Percentiles rank a stretch among this genome's conserved stretches.
Evolutionary conservation across 768 basidiomycete genomes (phyloP).

Genomic region (Pulveroboletus ravenelii): DNA sequence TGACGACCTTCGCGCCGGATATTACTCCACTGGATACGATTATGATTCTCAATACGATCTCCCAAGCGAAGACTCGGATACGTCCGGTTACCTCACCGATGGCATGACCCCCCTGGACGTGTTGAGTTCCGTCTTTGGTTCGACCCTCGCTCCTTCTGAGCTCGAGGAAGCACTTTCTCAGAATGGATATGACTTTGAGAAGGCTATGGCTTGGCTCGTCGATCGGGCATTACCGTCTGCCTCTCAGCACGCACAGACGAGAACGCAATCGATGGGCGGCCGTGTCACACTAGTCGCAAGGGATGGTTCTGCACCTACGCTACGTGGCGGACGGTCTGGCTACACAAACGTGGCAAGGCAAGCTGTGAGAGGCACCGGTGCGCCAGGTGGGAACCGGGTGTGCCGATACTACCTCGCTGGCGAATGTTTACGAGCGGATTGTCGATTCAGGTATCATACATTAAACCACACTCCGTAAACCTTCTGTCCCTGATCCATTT

Average conservation of each 20-base stretch:
- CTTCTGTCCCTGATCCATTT: slow-evolving; percentile 11
- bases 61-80: slow-evolving; percentile 44
- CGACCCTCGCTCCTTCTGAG: slow-evolving; percentile 83
- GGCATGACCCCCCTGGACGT: slow-evolving; percentile 99
- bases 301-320: slow-evolving; percentile 37
- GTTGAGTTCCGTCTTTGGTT: slow-evolving; percentile 88
- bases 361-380: slow-evolving; percentile 24
- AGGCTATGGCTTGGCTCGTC: slow-evolving; percentile 91
- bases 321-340: slow-evolving; percentile 42
- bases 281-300: slow-evolving; percentile 63
- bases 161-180: slow-evolving; percentile 87
- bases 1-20: slow-evolving; percentile 42
- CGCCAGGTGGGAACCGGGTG: slow-evolving; percentile 59
- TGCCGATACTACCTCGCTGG: slow-evolving; percentile 97
- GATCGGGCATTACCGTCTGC: slow-evolving; percentile 57
- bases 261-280: slow-evolving; percentile 62
- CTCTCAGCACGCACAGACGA: slow-evolving; percentile 35
- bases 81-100: slow-evolving; percentile 63
- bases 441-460: slow-evolving; percentile 83
- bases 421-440: slow-evolving; percentile 93
- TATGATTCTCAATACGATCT: slow-evolving; percentile 31
- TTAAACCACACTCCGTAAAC: neutral
- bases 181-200: slow-evolving; percentile 93
- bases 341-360: slow-evolving; percentile 22
- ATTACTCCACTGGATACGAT: slow-evolving; percentile 27